Conservation (phyloP, 805 yeast species). For the Saccharomycopsis sp. region DNA sequence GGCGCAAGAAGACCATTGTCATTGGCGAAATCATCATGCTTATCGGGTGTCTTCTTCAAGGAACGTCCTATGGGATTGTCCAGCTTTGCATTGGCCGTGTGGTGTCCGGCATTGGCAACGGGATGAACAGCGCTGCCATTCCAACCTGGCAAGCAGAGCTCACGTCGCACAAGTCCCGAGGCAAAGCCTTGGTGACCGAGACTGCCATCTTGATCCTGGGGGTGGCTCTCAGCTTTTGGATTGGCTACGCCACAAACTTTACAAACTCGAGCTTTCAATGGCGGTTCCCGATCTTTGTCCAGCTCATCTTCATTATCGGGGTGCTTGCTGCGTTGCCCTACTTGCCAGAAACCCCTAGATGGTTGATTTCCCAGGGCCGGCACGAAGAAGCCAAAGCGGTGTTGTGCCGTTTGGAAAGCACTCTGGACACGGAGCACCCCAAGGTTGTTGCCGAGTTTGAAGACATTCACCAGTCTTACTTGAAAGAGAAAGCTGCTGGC, state of each 20-base stretch:
- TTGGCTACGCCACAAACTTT: slow-evolving; percentile 61
- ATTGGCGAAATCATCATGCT: slow-evolving; percentile 45
- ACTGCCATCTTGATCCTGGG: slow-evolving; percentile 66
- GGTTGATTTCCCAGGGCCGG: slow-evolving; percentile 38
- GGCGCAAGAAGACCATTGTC: slow-evolving; percentile 53
- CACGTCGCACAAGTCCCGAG: slow-evolving; percentile 56
- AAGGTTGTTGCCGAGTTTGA: slow-evolving; percentile 10
- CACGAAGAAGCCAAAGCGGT: slow-evolving; percentile 32
- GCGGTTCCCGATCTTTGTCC: slow-evolving; percentile 74
- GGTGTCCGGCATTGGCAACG: slow-evolving; percentile 64
- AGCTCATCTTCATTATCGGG: slow-evolving; percentile 43
- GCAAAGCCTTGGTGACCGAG: slow-evolving; percentile 55
- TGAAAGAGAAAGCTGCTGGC: slow-evolving; percentile 4
- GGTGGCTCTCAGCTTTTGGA: slow-evolving; percentile 64
- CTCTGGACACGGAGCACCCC: slow-evolving; percentile 32
- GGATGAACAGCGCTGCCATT: slow-evolving; percentile 63
- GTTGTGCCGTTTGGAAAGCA: slow-evolving; percentile 36
- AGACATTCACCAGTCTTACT: not conserved
- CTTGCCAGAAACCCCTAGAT: slow-evolving; percentile 46
- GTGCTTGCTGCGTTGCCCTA: slow-evolving; percentile 23
- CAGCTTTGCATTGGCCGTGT: slow-evolving; percentile 52
- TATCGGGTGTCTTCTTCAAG: slow-evolving; percentile 48
- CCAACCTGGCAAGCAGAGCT: slow-evolving; percentile 77
- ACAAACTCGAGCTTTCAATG: slow-evolving; percentile 43
- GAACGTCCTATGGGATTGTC: slow-evolving; percentile 34